A percentile compares a stretch with the other conserved stretches of the same genome.
Evolutionary conservation across 2,329 filamentous ascomycete genomes (phyloP).

Genomic region (Sclerotinia spermophila): DNA sequence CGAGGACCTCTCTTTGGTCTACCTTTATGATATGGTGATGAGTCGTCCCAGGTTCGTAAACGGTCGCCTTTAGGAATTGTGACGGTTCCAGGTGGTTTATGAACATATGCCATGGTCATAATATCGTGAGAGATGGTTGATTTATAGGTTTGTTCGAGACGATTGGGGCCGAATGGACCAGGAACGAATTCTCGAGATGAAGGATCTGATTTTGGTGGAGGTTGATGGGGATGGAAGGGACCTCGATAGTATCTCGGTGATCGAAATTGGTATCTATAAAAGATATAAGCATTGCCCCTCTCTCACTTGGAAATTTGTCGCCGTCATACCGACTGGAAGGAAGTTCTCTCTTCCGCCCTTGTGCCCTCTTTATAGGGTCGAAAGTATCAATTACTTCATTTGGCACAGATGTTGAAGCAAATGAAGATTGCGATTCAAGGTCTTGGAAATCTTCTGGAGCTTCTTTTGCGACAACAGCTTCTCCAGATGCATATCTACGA

Average conservation of each 20-base stretch:
- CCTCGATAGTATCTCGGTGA: conserved; percentile 94
- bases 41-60: conserved; percentile 81
- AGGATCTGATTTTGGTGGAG: conserved; percentile 80
- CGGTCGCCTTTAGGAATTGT: conserved; percentile 57
- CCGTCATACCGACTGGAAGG: conserved; percentile 41
- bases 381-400: conserved; percentile 41
- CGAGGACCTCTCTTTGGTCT: conserved; percentile 79
- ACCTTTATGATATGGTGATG: conserved; percentile 92
- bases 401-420: conserved; percentile 38
- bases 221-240: conserved; percentile 87
- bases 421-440: conserved; percentile 46
- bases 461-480: conserved; percentile 29
- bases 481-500: conserved; percentile 33
- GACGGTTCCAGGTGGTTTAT: conserved; percentile 73
- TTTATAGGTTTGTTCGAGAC: conserved; percentile 86
- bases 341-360: conserved; percentile 39
- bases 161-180: conserved; percentile 84
- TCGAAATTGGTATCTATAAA: conserved; percentile 81
- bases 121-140: conserved; percentile 83
- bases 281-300: conserved; percentile 20
- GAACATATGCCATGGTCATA: conserved; percentile 82
- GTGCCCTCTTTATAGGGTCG: conserved; percentile 47
- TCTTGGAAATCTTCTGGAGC: conserved; percentile 38
- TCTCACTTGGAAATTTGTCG: background rate
- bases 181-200: conserved; percentile 84